Conservation (phyloP, 768 basidiomycete genomes). For the Lentinula sp. region DNA sequence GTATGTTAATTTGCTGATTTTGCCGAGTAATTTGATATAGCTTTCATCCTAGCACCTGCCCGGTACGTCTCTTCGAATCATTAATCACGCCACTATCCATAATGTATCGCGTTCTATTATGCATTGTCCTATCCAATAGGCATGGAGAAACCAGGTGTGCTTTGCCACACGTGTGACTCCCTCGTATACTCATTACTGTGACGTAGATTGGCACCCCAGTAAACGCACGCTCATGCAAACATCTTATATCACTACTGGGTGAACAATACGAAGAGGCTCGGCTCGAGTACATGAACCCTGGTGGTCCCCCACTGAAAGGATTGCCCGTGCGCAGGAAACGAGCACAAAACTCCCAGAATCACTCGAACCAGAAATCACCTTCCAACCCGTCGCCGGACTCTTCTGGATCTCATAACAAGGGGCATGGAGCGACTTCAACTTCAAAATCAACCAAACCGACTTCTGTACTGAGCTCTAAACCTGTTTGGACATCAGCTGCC, state of each 20-base stretch:
- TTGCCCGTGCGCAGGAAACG: background rate
- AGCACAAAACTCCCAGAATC: background rate
- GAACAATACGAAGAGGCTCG: slow-evolving; percentile 42
- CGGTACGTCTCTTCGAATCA: slow-evolving; percentile 17
- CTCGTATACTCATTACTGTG: background rate
- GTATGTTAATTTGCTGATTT: slow-evolving; percentile 10
- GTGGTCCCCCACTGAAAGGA: slow-evolving; percentile 17
- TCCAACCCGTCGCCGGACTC: no score
- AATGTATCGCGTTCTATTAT: background rate
- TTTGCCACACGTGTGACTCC: background rate
- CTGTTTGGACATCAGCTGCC: background rate
- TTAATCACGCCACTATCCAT: background rate
- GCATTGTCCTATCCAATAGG: slow-evolving; percentile 9
- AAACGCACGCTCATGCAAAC: slow-evolving; percentile 45
- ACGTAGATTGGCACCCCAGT: slow-evolving; percentile 28
- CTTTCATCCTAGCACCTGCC: slow-evolving; percentile 20
- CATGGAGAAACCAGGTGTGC: slow-evolving; percentile 27
- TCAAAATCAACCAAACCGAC: background rate
- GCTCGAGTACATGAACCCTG: slow-evolving; percentile 34
- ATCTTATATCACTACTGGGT: slow-evolving; percentile 38
- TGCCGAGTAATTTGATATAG: background rate
- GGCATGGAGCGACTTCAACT: background rate
- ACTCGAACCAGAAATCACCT: background rate
- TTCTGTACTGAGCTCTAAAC: background rate
- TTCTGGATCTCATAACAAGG: no score